Base-by-base conservation (phyloP, 2,329 filamentous ascomycete genomes). In the Ophiostoma populinum region DNA sequence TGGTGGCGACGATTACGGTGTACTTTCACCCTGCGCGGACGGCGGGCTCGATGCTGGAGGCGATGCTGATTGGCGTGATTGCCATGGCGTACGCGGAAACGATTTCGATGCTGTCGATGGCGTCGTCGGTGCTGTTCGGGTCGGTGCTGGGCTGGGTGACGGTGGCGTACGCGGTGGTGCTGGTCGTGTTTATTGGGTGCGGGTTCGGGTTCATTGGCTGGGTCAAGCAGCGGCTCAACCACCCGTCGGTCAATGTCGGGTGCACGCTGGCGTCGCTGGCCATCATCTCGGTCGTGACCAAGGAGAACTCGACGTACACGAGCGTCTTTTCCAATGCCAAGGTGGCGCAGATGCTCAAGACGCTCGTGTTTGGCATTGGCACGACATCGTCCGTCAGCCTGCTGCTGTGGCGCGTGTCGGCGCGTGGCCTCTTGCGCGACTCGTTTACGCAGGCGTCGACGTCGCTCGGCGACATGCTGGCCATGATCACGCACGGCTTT, bases 21-120 rank as follows among this genome's bases (percentile, higher is more conserved):
- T 95, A 93, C 50, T 95, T 94, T 49, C 85, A 94, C 52, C 85
- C 87, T 5, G 81, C 83, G 6, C 67, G 87, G 39, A 82, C 82
- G 13, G 70, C 76, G 18, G 87, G 87, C 1, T 90, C 80, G 44
- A 93, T 94, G 83, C 68, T 82, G 39, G 81, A 93, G 55, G 86
- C 85, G 3, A 69, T 78, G 9, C 57, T 86, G 22, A 73, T 90
- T 39, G 81, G 82, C 6, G 57, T 80, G 24, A 62, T 79, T 22
- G 86, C 85, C 2, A 81, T 93, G 40, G 55, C 75, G 24, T 95
- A 92, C 51, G 76, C 78, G 3, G 69, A 75, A 22, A 60, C 83
- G 25, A 61, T 94, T 24, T 81, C 77, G 6, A 67, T 90, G 36
- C 65, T 81, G 28, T 90, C 83, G 47, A 94, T 94, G 87, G 78